Percentiles rank a stretch among this genome's conserved stretches.
phyloP scores from a whole-genome alignment of 345 rosid species.

The Stellera chamaejasme region DNA sequence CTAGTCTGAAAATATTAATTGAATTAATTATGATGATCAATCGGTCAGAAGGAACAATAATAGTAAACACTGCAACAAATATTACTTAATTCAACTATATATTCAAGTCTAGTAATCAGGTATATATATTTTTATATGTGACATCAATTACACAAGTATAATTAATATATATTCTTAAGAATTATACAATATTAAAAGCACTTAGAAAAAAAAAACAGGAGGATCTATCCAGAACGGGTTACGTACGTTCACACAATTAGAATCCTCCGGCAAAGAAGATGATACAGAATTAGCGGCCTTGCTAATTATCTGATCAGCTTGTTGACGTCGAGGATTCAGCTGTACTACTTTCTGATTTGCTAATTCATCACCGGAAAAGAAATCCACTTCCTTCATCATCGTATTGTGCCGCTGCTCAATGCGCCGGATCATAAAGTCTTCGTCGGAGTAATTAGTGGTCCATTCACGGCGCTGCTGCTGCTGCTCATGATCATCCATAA shows the following conservation, averaged over 20 bases:
- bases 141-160: no score
- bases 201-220: neutral
- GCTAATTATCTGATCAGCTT: no score
- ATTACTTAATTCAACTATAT: neutral
- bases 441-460: slow-evolving; percentile 24
- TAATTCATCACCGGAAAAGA: slow-evolving; percentile 39
- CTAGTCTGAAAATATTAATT: slow-evolving; percentile 34
- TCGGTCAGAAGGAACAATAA: slow-evolving; percentile 5
- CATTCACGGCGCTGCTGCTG: slow-evolving; percentile 45
- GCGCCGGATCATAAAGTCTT: slow-evolving; percentile 8
- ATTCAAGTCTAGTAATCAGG: neutral
- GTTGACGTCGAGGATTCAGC: no score
- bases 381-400: slow-evolving; percentile 66
- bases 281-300: slow-evolving; percentile 1
- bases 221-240: slow-evolving; percentile 9
- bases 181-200: no score
- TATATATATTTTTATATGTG: neutral
- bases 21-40: neutral
- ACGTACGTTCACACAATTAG: slow-evolving; percentile 41
- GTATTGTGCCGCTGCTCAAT: neutral
- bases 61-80: neutral
- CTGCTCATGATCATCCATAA: slow-evolving; percentile 42
- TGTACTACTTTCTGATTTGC: slow-evolving; percentile 5
- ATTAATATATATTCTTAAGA: no score
- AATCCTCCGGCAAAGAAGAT: slow-evolving; percentile 27